phyloP scores from a whole-genome alignment of 306 rosid genomes.

The Dryas alaskensis region DNA sequence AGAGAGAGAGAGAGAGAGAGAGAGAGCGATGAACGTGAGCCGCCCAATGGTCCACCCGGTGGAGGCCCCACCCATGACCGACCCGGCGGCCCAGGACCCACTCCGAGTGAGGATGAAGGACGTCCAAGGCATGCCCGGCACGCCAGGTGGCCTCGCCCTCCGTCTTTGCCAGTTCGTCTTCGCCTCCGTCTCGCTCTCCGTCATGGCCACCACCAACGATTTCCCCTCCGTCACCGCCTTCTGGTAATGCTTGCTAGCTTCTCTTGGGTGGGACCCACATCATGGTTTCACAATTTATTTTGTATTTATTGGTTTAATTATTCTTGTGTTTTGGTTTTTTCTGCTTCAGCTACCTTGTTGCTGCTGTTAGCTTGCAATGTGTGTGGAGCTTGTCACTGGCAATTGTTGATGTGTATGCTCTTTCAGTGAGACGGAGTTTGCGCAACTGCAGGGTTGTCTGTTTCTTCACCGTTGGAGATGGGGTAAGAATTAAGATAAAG shows the following conservation, averaged over 20 bases:
- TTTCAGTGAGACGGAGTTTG: conserved; percentile 37
- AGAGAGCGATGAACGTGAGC: conserved; percentile 32
- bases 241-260: conserved; percentile 22
- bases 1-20: not conserved
- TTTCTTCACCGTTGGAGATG: conserved; percentile 41
- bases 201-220: conserved; percentile 40
- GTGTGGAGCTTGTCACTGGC: conserved; percentile 45
- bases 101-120: conserved; percentile 41
- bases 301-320: not conserved
- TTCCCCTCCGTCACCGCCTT: conserved; percentile 41
- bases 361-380: conserved; percentile 47
- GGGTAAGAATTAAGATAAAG: conserved; percentile 24
- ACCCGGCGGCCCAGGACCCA: conserved; percentile 23
- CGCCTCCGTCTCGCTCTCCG: conserved; percentile 31
- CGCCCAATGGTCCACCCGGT: conserved; percentile 48
- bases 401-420: conserved; percentile 41
- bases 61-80: conserved; percentile 36
- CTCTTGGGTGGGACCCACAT: not conserved
- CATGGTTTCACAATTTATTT: not conserved
- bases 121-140: conserved; percentile 49
- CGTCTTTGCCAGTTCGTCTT: conserved; percentile 40
- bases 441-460: conserved; percentile 27
- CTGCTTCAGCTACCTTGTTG: conserved; percentile 38
- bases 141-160: conserved; percentile 33
- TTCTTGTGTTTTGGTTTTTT: not conserved